Conservation (phyloP, 139 green algal genomes). For the Tetradesmus lagerheimii region DNA sequence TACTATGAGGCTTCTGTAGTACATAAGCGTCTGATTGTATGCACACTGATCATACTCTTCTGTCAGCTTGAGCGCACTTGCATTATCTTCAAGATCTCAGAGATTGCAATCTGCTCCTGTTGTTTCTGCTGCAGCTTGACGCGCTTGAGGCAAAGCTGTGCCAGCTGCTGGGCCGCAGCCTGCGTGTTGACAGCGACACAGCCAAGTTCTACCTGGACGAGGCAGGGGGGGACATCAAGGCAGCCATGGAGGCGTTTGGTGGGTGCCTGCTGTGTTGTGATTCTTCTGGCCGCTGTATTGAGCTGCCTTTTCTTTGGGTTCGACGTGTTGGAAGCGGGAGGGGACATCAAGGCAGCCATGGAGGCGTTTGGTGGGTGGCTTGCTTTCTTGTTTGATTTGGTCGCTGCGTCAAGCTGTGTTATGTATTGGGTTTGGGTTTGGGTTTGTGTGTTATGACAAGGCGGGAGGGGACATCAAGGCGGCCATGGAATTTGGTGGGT, state of each 20-base stretch:
- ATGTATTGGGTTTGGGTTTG: too few species aligned
- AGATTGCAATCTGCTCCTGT: too few species aligned
- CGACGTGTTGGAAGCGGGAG: constrained; percentile 57
- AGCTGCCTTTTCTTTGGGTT: too few species aligned
- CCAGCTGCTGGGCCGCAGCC: constrained; percentile 46
- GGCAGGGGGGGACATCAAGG: constrained; percentile 51
- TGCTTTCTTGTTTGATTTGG: neutral
- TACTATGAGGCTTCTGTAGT: too few species aligned
- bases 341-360: constrained; percentile 56
- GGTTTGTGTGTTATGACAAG: constrained; percentile 57
- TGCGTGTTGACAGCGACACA: constrained; percentile 55
- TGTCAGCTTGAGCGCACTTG: too few species aligned
- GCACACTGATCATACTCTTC: too few species aligned
- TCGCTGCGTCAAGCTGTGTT: too few species aligned
- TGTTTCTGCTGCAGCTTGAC: constrained; percentile 1
- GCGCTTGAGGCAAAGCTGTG: constrained; percentile 48
- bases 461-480: constrained; percentile 52
- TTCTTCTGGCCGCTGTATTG: too few species aligned
- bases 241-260: constrained; percentile 50
- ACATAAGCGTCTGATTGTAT: too few species aligned
- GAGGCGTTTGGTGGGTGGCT: constrained; percentile 37
- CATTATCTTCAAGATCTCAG: too few species aligned
- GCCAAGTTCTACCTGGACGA: constrained; percentile 66
- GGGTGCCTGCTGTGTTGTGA: neutral
- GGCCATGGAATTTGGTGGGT: constrained; percentile 51